Conservation (phyloP, 305 asterid genomes). For the Galium porrigens region DNA sequence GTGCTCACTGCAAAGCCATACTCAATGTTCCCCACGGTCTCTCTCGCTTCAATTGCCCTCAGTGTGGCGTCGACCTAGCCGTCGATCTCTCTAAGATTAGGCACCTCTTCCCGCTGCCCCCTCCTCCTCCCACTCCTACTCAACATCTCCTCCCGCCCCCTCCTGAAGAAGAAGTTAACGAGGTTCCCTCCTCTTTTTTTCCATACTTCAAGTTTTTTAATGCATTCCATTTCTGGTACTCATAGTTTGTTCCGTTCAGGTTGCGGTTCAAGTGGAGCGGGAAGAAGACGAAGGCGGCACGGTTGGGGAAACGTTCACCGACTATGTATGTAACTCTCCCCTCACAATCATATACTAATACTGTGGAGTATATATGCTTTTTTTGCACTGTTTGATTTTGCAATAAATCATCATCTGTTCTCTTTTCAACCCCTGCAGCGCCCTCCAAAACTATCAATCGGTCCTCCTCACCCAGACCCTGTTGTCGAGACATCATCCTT, state of each 20-base stretch:
- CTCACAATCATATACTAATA: too few species aligned
- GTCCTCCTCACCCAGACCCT: conserved; percentile 91
- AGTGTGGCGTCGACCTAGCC: conserved; percentile 59
- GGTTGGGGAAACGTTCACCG: conserved; percentile 89
- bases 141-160: conserved; percentile 37
- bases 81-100: conserved; percentile 56
- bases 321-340: conserved; percentile 35
- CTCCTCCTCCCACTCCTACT: conserved; percentile 31
- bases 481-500: conserved; percentile 91
- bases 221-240: background rate
- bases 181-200: conserved; percentile 24
- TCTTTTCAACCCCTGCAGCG: conserved; percentile 28
- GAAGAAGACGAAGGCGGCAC: conserved; percentile 96
- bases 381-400: too few species aligned
- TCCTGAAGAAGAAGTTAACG: conserved; percentile 67
- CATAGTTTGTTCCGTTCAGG: conserved; percentile 28
- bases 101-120: conserved; percentile 28
- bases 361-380: too few species aligned
- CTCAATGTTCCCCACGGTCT: conserved; percentile 86
- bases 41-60: conserved; percentile 77
- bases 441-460: conserved; percentile 78
- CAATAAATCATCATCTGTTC: too few species aligned
- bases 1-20: conserved; percentile 81
- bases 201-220: too few species aligned
- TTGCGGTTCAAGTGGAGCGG: conserved; percentile 83